Percentiles rank a stretch among this genome's conserved stretches.
These are phyloP conservation scores for Exutisphaerella laricina DNA, from an alignment of 2,329 filamentous ascomycete genomes.

Conservation along the genomic window DNA sequence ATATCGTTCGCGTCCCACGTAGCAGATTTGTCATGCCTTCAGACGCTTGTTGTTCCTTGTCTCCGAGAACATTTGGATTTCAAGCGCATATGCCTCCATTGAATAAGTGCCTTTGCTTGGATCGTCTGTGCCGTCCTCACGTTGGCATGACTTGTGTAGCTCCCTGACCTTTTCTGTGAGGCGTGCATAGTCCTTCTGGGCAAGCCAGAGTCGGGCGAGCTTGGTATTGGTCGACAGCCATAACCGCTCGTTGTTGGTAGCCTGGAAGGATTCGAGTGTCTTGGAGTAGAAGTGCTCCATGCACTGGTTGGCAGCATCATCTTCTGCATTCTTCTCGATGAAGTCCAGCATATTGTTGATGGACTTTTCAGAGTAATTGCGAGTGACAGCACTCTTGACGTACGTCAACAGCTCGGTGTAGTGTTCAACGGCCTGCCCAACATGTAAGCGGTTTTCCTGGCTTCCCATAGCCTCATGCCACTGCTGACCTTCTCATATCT, in stretches of 20 bases:
- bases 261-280: slow-evolving; percentile 91
- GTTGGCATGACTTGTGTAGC: slow-evolving; percentile 82
- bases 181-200: slow-evolving; percentile 78
- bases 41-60: slow-evolving; percentile 96
- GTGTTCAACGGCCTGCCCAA: slow-evolving; percentile 71
- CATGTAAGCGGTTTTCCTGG: slow-evolving; percentile 20
- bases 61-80: slow-evolving; percentile 98
- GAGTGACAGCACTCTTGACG: slow-evolving; percentile 91
- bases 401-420: slow-evolving; percentile 95
- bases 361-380: slow-evolving; percentile 98
- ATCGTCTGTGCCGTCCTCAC: slow-evolving; percentile 80
- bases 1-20: slow-evolving; percentile 6
- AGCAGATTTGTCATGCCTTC: slow-evolving; percentile 50
- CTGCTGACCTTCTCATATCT: slow-evolving; percentile 68
- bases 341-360: slow-evolving; percentile 99
- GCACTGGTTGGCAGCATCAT: slow-evolving; percentile 65
- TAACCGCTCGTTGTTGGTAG: slow-evolving; percentile 91
- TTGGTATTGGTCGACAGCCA: slow-evolving; percentile 99
- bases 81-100: slow-evolving; percentile 89
- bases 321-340: slow-evolving; percentile 81
- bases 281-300: slow-evolving; percentile 95
- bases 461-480: slow-evolving; percentile 1
- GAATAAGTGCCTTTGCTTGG: slow-evolving; percentile 94
- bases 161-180: slow-evolving; percentile 80
- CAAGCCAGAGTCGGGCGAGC: slow-evolving; percentile 82